Evolutionary conservation across 139 green algal genomes (phyloP), one percentile per base, ranked within the genome.

Genomic region (Picochlorum sp.): DNA sequence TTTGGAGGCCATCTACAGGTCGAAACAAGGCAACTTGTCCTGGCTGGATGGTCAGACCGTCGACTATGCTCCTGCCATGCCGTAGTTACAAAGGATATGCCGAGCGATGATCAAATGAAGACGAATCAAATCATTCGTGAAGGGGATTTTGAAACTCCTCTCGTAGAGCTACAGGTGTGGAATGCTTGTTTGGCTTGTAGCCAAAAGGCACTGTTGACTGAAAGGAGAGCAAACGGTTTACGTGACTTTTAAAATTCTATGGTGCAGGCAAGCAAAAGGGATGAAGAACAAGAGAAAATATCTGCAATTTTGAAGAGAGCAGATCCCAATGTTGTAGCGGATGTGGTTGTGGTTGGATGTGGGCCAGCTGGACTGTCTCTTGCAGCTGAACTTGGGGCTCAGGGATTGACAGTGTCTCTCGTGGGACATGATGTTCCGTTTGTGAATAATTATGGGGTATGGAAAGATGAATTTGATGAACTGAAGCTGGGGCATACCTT

Each of bases 391-490:
- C 70, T 94, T 31, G 90, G 66, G 2, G 67, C 77, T n/a, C 58
- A 71, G 1, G 90, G 89, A 3, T 55, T 97, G 0, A 65, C n/a
- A 2, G 84, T 93, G 2, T 81, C 64, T 13, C 71, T 93, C 2
- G 60, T 92, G 7, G 80, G 81, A 81, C 24, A 53, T 41, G 67
- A 69, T 33, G 16, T 30, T n/a, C 58, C 55, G 12, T 74, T 74
- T 61, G 60, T 84, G 2, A 98, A 98, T 70, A 99, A 98, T 66
- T 99, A 99, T 59, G 93, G 93, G 30, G 93, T 98, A 8, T 99
- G 93, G 93, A 63, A 91, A 7, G 93, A 99, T 50, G 93, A 99
- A 70, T 97, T 99, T 52, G 69, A 89, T 50, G 86, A 79, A 0
- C 85, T 99, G 78, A 86, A 87, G 0, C 63, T 95, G 31, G 80